phyloP scores from a whole-genome alignment of 768 basidiomycete species.

The Clavulina sp. region DNA sequence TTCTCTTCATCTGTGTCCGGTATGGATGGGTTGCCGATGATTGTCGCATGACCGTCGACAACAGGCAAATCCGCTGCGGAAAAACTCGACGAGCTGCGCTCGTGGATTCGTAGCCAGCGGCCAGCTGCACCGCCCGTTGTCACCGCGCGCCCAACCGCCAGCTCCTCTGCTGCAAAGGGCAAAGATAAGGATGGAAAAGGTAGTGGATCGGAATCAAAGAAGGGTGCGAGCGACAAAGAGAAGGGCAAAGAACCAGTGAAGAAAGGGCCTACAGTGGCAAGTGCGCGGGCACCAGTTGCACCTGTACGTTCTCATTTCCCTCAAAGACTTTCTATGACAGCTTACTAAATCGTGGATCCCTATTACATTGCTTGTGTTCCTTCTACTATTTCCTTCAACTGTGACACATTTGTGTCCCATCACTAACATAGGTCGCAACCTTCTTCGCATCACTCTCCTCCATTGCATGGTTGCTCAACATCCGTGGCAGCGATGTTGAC shows the following conservation, averaged over 20 bases:
- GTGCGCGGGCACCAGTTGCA: no score
- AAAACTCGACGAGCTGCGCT: conserved; percentile 54
- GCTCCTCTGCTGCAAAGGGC: neutral
- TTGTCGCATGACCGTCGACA: no score
- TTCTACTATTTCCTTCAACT: neutral
- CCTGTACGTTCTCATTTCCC: neutral
- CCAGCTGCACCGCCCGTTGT: conserved; percentile 3
- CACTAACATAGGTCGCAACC: conserved; percentile 13
- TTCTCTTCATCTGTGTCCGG: neutral
- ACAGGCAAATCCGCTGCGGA: conserved; percentile 24
- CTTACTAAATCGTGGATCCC: neutral
- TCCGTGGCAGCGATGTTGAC: conserved; percentile 79
- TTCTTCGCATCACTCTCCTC: conserved; percentile 50
- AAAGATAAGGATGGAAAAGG: no score
- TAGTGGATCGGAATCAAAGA: no score
- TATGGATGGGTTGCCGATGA: neutral
- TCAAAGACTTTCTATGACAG: neutral
- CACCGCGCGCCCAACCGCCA: neutral
- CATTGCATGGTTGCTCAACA: conserved; percentile 74
- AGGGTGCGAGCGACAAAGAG: no score
- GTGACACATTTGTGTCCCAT: neutral
- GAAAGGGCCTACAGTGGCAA: no score
- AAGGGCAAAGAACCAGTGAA: no score
- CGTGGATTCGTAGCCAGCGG: conserved; percentile 43
- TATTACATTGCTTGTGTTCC: neutral